Percentiles rank a stretch among this genome's conserved stretches.
These are phyloP conservation scores for Saturnispora quitensis DNA, from an alignment of 805 yeast genomes.

Conservation along the genomic window DNA sequence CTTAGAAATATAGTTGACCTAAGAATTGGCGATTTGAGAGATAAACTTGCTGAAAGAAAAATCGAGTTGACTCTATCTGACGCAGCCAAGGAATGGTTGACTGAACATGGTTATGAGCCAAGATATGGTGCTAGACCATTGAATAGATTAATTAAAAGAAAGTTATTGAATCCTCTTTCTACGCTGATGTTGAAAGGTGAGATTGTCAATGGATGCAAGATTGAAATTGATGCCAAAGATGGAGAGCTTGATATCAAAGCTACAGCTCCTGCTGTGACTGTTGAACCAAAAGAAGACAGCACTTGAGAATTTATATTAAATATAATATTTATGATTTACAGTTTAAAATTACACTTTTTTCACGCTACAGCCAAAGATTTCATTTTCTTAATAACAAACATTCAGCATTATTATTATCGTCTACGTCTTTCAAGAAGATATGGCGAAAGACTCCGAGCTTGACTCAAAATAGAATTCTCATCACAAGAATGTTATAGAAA, in stretches of 20 bases:
- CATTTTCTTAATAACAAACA: not conserved
- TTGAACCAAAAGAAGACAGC: not conserved
- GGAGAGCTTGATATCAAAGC: constrained; percentile 7
- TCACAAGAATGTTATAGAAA: constrained; percentile 6
- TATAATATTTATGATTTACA: not conserved
- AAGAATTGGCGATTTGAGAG: constrained; percentile 72
- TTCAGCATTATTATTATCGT: constrained; percentile 14
- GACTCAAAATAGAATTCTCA: constrained; percentile 15
- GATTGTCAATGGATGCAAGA: constrained; percentile 36
- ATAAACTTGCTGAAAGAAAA: constrained; percentile 68
- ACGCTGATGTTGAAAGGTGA: constrained; percentile 70
- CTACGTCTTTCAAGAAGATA: constrained; percentile 15
- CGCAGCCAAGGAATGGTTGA: constrained; percentile 68
- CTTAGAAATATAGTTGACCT: constrained; percentile 77
- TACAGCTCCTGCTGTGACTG: not conserved
- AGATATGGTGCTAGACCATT: constrained; percentile 94
- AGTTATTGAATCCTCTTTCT: constrained; percentile 84
- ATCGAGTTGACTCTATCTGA: constrained; percentile 46
- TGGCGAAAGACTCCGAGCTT: constrained; percentile 17
- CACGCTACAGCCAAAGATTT: not conserved
- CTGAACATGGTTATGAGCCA: constrained; percentile 83
- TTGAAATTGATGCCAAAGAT: constrained; percentile 5
- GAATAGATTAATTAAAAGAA: constrained; percentile 79
- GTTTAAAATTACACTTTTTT: not conserved
- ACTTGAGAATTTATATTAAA: not conserved